Conservation (phyloP, 1,284 basidiomycete genomes). For the Irpex lacteus region DNA sequence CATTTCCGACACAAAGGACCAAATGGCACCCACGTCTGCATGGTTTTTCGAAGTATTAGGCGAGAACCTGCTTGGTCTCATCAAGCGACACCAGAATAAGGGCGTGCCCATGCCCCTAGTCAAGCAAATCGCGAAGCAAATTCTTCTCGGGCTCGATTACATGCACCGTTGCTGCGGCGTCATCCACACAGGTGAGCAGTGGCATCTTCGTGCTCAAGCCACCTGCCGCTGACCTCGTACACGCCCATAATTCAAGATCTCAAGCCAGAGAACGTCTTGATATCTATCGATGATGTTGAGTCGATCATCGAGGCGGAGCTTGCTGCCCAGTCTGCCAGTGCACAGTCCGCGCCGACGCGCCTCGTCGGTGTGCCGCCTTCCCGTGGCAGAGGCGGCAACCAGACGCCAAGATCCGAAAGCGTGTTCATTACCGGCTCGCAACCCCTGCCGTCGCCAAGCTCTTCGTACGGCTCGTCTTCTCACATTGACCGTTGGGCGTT, state of each 20-base stretch:
- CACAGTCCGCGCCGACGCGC: slow-evolving; percentile 60
- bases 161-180: slow-evolving; percentile 97
- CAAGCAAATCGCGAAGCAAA: slow-evolving; percentile 96
- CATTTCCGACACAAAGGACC: slow-evolving; percentile 96
- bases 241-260: slow-evolving; percentile 56
- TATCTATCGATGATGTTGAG: slow-evolving; percentile 97
- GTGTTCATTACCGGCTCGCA: slow-evolving; percentile 94
- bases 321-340: slow-evolving; percentile 47
- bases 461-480: slow-evolving; percentile 69
- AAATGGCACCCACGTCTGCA: slow-evolving; percentile 97
- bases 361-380: slow-evolving; percentile 95
- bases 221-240: not conserved
- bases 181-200: slow-evolving; percentile 76
- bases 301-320: slow-evolving; percentile 88
- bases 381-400: slow-evolving; percentile 94
- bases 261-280: slow-evolving; percentile 98
- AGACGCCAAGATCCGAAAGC: slow-evolving; percentile 89
- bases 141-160: slow-evolving; percentile 94
- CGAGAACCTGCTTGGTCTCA: slow-evolving; percentile 96
- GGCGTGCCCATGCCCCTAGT: slow-evolving; percentile 95
- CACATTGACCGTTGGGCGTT: slow-evolving; percentile 93
- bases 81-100: slow-evolving; percentile 93
- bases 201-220: slow-evolving; percentile 17
- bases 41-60: slow-evolving; percentile 99
- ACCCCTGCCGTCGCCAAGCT: slow-evolving; percentile 81